These are phyloP conservation scores for Cylindrodendrum hubeiense DNA, from an alignment of 2,329 filamentous ascomycete species.

Conservation along the genomic window DNA sequence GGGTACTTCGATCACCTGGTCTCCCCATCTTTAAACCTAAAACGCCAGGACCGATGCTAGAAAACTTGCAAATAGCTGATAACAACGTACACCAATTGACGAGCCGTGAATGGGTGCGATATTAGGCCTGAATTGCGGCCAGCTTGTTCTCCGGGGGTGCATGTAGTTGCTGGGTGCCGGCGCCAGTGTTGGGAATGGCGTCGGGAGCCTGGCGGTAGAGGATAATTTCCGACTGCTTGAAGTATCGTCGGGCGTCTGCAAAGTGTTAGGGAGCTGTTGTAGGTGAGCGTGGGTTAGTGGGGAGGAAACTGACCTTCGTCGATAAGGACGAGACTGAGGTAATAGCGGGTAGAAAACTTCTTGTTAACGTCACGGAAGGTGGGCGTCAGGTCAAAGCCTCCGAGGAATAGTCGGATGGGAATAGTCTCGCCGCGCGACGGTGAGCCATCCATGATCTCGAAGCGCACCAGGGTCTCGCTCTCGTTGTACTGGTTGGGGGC, in stretches of 20 bases:
- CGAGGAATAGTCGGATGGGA: slow-evolving; percentile 95
- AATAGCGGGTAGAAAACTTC: slow-evolving; percentile 98
- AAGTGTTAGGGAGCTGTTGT: slow-evolving; percentile 31
- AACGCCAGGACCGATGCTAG: slow-evolving; percentile 58
- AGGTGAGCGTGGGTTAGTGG: background rate
- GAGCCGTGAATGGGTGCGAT: slow-evolving; percentile 17
- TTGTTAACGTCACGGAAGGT: slow-evolving; percentile 99
- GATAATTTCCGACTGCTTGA: slow-evolving; percentile 99
- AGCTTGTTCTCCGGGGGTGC: slow-evolving; percentile 61
- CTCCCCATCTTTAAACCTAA: slow-evolving; percentile 45
- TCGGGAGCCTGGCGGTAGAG: slow-evolving; percentile 87
- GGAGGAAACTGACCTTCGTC: slow-evolving; percentile 79
- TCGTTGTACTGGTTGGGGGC: slow-evolving; percentile 99
- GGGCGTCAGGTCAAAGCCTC: slow-evolving; percentile 96
- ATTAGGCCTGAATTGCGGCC: slow-evolving; percentile 49
- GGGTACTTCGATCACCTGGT: slow-evolving; percentile 40
- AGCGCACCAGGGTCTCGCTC: slow-evolving; percentile 96
- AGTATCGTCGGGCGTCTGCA: slow-evolving; percentile 92
- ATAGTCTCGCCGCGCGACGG: slow-evolving; percentile 95
- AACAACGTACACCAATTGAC: slow-evolving; percentile 37
- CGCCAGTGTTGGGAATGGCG: slow-evolving; percentile 50
- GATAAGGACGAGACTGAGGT: slow-evolving; percentile 94
- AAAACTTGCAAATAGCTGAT: slow-evolving; percentile 45
- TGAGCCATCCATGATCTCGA: slow-evolving; percentile 99
- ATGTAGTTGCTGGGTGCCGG: slow-evolving; percentile 56